Evolutionary conservation across 2,329 filamentous ascomycete species (phyloP).

Genomic region (Huntiella bhutanensis): DNA sequence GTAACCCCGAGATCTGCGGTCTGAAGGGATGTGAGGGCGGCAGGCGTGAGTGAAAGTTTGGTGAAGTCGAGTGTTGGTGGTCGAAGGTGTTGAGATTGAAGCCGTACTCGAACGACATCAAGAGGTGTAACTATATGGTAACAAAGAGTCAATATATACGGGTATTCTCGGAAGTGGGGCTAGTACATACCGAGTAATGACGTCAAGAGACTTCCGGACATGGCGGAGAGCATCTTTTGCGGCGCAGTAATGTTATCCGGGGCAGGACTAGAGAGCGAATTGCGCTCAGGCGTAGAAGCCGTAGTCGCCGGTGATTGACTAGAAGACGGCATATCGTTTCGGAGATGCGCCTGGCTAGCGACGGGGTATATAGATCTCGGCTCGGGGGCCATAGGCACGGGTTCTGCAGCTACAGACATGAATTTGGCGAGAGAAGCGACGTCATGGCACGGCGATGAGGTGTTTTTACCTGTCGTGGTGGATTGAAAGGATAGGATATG

Average conservation of each 20-base stretch:
- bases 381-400: no score
- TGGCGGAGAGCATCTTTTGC: constrained; percentile 91
- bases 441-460: neutral
- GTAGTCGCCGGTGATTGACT: no score
- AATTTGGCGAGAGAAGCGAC: neutral
- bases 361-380: no score
- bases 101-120: constrained; percentile 85
- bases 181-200: constrained; percentile 56
- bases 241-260: constrained; percentile 53
- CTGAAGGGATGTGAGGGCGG: constrained; percentile 46
- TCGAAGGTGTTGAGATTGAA: constrained; percentile 59
- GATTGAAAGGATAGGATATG: no score
- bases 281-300: no score
- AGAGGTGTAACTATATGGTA: constrained; percentile 63
- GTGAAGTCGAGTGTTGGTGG: constrained; percentile 33
- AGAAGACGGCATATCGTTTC: no score
- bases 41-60: constrained; percentile 34
- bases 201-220: constrained; percentile 75
- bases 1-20: constrained; percentile 73
- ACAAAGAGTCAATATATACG: no score
- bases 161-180: no score
- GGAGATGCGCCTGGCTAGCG: no score
- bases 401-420: neutral
- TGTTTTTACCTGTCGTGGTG: no score
- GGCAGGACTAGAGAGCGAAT: constrained; percentile 12